These are phyloP conservation scores for Saccharomycodes ludwigii DNA, from an alignment of 805 yeast species.

Conservation along the genomic window DNA sequence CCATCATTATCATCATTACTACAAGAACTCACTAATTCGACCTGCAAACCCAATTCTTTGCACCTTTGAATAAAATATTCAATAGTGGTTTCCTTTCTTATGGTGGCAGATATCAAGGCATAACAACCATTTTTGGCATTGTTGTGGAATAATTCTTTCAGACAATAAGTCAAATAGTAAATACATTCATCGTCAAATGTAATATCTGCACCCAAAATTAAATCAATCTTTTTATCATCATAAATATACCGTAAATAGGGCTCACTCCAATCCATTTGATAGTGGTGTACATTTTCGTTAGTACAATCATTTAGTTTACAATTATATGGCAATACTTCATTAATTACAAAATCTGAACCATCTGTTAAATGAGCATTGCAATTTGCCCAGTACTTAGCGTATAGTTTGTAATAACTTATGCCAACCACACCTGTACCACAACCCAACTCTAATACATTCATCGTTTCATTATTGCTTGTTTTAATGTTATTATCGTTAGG, in stretches of 20 bases:
- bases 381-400: not conserved
- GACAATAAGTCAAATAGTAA: conserved; percentile 15
- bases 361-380: conserved; percentile 1
- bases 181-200: conserved; percentile 64
- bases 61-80: conserved; percentile 30
- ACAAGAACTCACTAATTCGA: conserved; percentile 3
- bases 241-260: conserved; percentile 26
- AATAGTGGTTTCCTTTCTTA: conserved; percentile 47
- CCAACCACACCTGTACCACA: conserved; percentile 84
- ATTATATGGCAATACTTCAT: conserved; percentile 23
- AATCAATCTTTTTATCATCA: conserved; percentile 23
- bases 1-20: not conserved
- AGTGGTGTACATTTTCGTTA: conserved; percentile 8
- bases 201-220: conserved; percentile 75
- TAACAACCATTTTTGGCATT: conserved; percentile 4
- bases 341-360: conserved; percentile 13
- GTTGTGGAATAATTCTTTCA: conserved; percentile 5
- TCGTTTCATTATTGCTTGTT: conserved; percentile 12
- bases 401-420: not conserved
- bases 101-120: conserved; percentile 59
- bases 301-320: conserved; percentile 31
- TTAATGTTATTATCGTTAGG: not conserved
- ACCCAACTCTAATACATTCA: conserved; percentile 58
- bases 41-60: conserved; percentile 10
- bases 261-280: conserved; percentile 40